phyloP scores from a whole-genome alignment of 1,139 yeast species.

The Zhuliangozyma blackwelliae region DNA sequence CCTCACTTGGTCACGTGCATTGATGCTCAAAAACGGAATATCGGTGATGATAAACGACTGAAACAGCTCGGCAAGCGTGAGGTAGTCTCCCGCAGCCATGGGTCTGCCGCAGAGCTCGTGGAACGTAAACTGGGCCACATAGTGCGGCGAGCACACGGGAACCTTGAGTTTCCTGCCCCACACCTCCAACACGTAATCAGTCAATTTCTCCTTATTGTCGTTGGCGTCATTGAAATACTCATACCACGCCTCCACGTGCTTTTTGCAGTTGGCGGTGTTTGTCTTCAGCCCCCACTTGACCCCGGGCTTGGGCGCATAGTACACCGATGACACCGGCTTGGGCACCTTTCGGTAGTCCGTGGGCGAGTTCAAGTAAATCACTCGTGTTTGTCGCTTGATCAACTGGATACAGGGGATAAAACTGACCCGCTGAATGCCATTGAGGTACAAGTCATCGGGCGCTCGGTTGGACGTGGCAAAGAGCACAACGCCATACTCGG shows the following conservation, averaged over 20 bases:
- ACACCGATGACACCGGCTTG: conserved; percentile 76
- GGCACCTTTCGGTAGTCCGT: conserved; percentile 91
- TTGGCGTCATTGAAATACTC: conserved; percentile 56
- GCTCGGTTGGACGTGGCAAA: conserved; percentile 95
- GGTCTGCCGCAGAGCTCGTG: conserved; percentile 82
- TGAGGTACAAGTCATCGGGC: conserved; percentile 86
- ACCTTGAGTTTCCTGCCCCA: conserved; percentile 87
- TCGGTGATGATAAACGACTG: conserved; percentile 82
- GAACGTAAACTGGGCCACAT: conserved; percentile 87
- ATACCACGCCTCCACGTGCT: conserved; percentile 79
- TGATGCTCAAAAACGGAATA: conserved; percentile 77
- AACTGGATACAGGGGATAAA: conserved; percentile 89
- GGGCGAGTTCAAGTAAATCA: conserved; percentile 79
- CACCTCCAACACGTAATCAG: conserved; percentile 47
- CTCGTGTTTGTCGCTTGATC: conserved; percentile 69
- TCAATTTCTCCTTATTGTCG: conserved; percentile 22
- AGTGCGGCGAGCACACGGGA: conserved; percentile 71
- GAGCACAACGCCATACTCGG: conserved; percentile 74
- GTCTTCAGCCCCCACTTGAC: conserved; percentile 52
- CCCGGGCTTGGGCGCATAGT: conserved; percentile 69
- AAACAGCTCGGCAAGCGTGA: conserved; percentile 75
- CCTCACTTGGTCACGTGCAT: conserved; percentile 78
- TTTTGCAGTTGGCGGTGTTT: conserved; percentile 44
- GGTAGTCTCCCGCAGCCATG: conserved; percentile 92
- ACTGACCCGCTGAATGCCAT: conserved; percentile 88